These are phyloP conservation scores for Paramecium sonneborni DNA, from an alignment of 73 alveolate genomes.

Conservation along the genomic window DNA sequence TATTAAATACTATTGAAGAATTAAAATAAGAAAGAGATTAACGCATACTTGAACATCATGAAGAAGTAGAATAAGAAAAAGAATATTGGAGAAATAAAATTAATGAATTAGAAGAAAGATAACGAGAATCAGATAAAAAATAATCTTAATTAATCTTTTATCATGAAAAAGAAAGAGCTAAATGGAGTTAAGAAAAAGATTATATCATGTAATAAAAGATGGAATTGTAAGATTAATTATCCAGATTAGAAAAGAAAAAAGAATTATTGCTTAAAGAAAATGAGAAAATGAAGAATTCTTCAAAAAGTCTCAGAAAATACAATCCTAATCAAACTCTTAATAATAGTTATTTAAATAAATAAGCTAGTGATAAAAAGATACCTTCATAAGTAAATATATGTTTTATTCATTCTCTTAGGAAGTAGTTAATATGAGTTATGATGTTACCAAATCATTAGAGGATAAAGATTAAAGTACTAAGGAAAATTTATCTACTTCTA, in stretches of 20 bases:
- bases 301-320: slow-evolving; percentile 36
- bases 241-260: slow-evolving; percentile 83
- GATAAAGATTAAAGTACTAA: slow-evolving; percentile 6
- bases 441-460: slow-evolving; percentile 42
- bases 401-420: neutral
- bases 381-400: neutral
- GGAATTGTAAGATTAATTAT: slow-evolving; percentile 81
- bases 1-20: slow-evolving; percentile 78
- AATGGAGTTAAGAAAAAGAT: slow-evolving; percentile 93
- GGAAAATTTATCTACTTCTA: slow-evolving; percentile 12
- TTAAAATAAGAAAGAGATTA: slow-evolving; percentile 81
- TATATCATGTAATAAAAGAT: slow-evolving; percentile 76
- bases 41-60: slow-evolving; percentile 75
- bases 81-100: slow-evolving; percentile 69
- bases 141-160: slow-evolving; percentile 78
- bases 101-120: slow-evolving; percentile 65
- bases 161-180: slow-evolving; percentile 94
- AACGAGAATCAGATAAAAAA: slow-evolving; percentile 82
- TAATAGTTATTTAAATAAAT: neutral
- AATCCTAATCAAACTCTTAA: slow-evolving; percentile 26
- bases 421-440: slow-evolving; percentile 48
- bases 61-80: slow-evolving; percentile 82
- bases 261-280: slow-evolving; percentile 89
- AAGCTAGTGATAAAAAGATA: slow-evolving; percentile 15
- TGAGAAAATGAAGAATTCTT: slow-evolving; percentile 86